Conservation (phyloP, 1,139 yeast species). For the Geotrichum cucujoidarum region DNA sequence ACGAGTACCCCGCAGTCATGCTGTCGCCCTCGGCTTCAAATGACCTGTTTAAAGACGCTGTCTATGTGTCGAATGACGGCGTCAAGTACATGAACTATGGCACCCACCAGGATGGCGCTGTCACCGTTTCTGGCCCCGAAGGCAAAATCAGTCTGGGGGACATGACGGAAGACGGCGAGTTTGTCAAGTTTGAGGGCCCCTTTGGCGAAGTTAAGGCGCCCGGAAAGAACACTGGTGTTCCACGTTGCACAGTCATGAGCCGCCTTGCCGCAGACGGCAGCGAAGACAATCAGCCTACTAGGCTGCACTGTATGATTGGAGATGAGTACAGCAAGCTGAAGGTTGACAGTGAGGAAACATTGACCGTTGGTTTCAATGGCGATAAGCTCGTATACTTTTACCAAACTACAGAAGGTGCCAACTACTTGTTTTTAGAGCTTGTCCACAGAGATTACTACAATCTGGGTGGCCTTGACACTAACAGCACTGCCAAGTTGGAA, state of each 20-base stretch:
- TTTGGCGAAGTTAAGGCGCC: background rate
- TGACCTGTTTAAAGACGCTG: background rate
- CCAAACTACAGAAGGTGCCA: background rate
- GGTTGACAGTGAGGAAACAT: background rate
- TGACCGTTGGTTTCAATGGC: background rate
- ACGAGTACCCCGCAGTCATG: background rate
- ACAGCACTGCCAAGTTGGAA: background rate
- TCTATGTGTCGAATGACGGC: background rate
- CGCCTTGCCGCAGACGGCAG: background rate
- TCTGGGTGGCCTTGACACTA: background rate
- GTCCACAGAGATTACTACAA: background rate
- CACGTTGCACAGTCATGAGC: background rate
- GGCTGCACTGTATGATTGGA: background rate
- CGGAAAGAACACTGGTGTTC: background rate
- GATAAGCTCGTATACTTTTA: background rate
- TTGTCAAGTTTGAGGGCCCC: background rate
- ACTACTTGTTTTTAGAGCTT: background rate
- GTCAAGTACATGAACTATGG: background rate
- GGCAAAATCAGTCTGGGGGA: background rate
- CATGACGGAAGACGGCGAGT: background rate
- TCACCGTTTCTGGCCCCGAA: background rate
- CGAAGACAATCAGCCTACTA: background rate
- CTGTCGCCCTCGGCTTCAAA: background rate
- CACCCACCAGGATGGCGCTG: background rate
- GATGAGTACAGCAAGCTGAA: background rate